Conservation (phyloP, 83 land plant genomes). For the Picea abies region DNA sequence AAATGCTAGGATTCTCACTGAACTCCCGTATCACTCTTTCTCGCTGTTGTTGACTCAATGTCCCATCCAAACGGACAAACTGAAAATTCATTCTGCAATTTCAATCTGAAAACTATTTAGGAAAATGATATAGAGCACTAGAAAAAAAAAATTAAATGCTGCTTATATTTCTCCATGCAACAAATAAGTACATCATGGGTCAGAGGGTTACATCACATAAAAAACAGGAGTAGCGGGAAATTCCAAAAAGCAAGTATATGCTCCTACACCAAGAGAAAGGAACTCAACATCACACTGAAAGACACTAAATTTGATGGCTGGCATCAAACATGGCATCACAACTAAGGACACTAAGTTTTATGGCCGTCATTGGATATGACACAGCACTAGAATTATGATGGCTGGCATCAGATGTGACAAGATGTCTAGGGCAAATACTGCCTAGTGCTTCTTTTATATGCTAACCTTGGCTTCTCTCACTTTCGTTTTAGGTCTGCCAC, state of each 20-base stretch:
- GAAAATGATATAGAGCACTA: neutral
- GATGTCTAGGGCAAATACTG: too few species aligned
- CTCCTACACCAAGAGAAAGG: neutral
- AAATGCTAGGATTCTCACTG: slow-evolving; percentile 24
- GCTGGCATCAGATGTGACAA: too few species aligned
- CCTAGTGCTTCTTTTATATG: too few species aligned
- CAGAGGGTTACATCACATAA: neutral
- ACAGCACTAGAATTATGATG: too few species aligned
- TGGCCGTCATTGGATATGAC: too few species aligned
- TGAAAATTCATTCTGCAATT: slow-evolving; percentile 33
- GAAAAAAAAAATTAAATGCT: neutral
- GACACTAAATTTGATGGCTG: too few species aligned
- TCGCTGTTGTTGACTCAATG: slow-evolving; percentile 68
- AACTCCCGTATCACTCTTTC: slow-evolving; percentile 81
- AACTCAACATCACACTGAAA: too few species aligned
- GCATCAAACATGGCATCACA: too few species aligned
- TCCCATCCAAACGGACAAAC: slow-evolving; percentile 85
- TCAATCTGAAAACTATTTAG: neutral
- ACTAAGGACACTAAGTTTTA: too few species aligned
- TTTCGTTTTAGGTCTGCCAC: too few species aligned
- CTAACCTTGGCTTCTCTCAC: too few species aligned
- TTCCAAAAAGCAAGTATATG: neutral
- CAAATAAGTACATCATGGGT: neutral
- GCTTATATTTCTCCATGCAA: neutral
- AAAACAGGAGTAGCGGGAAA: too few species aligned